These are phyloP conservation scores for Lasiodiplodia sp. DNA, from an alignment of 2,329 filamentous ascomycete genomes.

Conservation along the genomic window DNA sequence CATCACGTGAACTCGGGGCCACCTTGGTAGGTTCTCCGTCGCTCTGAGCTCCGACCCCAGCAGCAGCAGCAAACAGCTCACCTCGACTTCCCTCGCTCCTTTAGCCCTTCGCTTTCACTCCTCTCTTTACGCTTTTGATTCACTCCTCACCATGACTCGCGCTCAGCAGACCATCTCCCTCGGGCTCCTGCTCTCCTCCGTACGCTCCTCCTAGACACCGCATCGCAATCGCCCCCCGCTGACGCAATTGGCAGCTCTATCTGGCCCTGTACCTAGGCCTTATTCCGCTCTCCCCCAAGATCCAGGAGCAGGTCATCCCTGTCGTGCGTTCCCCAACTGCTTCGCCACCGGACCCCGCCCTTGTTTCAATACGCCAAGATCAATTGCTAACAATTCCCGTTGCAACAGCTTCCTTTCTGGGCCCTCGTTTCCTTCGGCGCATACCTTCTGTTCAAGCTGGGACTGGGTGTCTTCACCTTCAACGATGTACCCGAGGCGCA, in stretches of 20 bases:
- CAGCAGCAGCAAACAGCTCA: not conserved
- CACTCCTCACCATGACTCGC: constrained; percentile 74
- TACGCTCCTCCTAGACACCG: constrained; percentile 55
- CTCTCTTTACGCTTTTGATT: not conserved
- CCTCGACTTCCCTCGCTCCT: constrained; percentile 15
- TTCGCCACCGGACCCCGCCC: not conserved
- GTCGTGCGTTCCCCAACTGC: constrained; percentile 70
- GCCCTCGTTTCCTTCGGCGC: constrained; percentile 88
- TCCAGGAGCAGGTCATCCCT: constrained; percentile 87
- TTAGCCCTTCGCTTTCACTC: constrained; percentile 5
- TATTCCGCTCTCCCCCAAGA: constrained; percentile 76
- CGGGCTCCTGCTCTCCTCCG: constrained; percentile 84
- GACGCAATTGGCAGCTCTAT: constrained; percentile 71
- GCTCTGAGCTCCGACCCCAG: constrained; percentile 10
- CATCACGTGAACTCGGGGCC: constrained; percentile 17
- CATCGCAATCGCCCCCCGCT: constrained; percentile 9
- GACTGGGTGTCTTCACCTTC: constrained; percentile 92
- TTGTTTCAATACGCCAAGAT: not conserved
- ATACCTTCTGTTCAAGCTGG: constrained; percentile 89
- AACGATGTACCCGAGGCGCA: constrained; percentile 94
- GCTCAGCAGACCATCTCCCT: constrained; percentile 92
- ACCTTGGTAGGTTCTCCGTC: constrained; percentile 8
- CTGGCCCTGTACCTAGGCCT: constrained; percentile 84
- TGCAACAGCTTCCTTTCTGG: constrained; percentile 85
- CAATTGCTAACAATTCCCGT: constrained; percentile 19